Percentiles rank a stretch among this genome's conserved stretches.
Evolutionary conservation across 2,329 filamentous ascomycete species (phyloP).

Genomic region (Penicillium sp.): DNA sequence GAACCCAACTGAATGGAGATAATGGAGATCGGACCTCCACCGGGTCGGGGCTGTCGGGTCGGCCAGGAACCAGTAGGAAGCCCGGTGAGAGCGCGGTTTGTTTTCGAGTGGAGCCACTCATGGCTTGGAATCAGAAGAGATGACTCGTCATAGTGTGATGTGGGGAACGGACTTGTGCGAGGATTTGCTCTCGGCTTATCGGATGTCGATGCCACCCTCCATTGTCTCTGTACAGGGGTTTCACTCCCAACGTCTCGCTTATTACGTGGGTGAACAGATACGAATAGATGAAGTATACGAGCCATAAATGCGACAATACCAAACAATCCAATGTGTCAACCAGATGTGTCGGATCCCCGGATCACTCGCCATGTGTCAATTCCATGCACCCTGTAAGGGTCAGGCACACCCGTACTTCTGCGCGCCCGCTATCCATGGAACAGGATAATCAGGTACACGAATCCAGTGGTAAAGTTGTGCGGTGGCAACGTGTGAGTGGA

Average conservation of each 20-base stretch:
- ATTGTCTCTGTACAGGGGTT: not conserved
- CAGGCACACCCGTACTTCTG: not conserved
- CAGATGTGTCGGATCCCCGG: not conserved
- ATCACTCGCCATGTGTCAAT: not conserved
- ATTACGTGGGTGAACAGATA: not conserved
- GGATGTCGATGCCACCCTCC: constrained; percentile 1
- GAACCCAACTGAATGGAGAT: constrained; percentile 3
- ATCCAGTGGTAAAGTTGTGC: not conserved
- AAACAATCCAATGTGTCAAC: not conserved
- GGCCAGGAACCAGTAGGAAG: not conserved
- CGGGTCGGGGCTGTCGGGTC: not conserved
- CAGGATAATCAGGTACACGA: not conserved
- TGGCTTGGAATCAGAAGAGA: not conserved
- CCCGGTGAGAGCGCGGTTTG: not conserved
- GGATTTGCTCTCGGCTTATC: not conserved
- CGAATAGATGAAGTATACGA: not conserved
- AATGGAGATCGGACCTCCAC: constrained; percentile 3
- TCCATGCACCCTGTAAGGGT: not conserved
- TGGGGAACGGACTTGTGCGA: not conserved
- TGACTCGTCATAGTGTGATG: not conserved
- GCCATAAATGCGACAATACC: not conserved
- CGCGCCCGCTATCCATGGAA: not conserved
- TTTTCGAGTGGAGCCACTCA: not conserved
- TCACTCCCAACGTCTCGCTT: not conserved
- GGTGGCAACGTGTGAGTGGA: not conserved